Evolutionary conservation across 2,329 filamentous ascomycete genomes (phyloP).

Genomic region (Fusarium sp.): DNA sequence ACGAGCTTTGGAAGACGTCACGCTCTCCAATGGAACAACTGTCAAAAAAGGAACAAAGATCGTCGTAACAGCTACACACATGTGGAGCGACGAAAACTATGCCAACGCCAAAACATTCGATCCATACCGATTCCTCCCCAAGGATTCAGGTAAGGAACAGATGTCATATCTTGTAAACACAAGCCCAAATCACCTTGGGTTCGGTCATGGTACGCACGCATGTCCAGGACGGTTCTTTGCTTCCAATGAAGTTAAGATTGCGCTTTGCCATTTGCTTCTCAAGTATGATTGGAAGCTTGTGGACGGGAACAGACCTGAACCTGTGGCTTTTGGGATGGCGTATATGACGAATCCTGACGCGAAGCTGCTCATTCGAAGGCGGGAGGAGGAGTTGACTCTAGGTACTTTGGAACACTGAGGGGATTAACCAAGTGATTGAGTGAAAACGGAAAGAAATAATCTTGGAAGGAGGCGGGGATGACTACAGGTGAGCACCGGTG

Average conservation of each 20-base stretch:
- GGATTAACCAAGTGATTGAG: background rate
- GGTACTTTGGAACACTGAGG: background rate
- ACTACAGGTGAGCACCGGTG: too few relatives aligned
- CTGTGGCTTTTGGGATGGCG: background rate
- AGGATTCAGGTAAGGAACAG: slow-evolving; percentile 48
- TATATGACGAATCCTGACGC: background rate
- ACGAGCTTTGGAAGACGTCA: background rate
- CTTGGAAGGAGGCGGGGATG: too few relatives aligned
- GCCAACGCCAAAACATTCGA: slow-evolving; percentile 51
- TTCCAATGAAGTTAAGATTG: slow-evolving; percentile 63
- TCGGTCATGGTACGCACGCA: slow-evolving; percentile 65
- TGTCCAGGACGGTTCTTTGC: slow-evolving; percentile 66
- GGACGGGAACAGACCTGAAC: background rate
- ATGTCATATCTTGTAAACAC: slow-evolving; percentile 60
- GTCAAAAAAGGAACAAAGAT: slow-evolving; percentile 9
- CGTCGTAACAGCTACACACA: background rate
- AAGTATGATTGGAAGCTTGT: slow-evolving; percentile 57
- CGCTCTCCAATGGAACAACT: background rate
- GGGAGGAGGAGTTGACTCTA: background rate
- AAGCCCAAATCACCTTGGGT: slow-evolving; percentile 59
- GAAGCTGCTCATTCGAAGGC: background rate
- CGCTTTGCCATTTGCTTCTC: slow-evolving; percentile 59
- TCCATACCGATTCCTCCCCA: slow-evolving; percentile 58
- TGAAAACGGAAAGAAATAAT: too few relatives aligned
- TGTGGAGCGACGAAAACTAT: background rate